Evolutionary conservation across 257 asterid species (phyloP), one percentile per base, ranked within the genome.

Genomic region (Echium plantagineum): DNA sequence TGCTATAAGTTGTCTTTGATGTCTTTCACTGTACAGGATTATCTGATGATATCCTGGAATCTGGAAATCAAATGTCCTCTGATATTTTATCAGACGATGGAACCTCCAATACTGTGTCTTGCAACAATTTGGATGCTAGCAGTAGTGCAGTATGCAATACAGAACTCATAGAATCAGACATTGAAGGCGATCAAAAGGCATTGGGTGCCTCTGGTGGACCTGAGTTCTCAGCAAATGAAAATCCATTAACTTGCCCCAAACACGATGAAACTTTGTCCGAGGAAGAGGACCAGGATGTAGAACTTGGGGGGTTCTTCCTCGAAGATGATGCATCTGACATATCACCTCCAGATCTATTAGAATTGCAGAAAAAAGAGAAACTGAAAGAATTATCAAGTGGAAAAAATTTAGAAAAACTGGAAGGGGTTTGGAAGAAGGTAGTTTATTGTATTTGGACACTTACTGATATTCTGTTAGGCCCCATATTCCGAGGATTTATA

Each of bases 351-450:
- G 83, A 57, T 22, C 28, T 84, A 67, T 57, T 88, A 76, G 94
- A 85, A 65, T 76, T 81, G 26, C 88, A 81, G 62, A 85, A 74
- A 84, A 80, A 78, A 74, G 95, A 85, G 68, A 85, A 74, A 75
- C 21, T 78, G 76, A 88, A 73, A 78, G 98, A 85, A 75, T 78
- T 88, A 68, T 69, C 65, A 55, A 78, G 84, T 59, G 90, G 66
- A 70, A 82, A 80, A 67, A 84, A 84, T 77, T 66, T 83, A 55
- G 88, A 74, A 75, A 85, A 91, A 80, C 55, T 91, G 79, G 95
- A 86, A 72, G 98, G 96, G 65, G 79, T 81, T 76, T 91, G 98
- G 98, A 91, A 82, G 83, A 84, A 84, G 96, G 98, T 91, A 84
- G 49, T 10, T 66, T 48, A 58, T 59, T 55, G 65, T 52, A 38